Evolutionary conservation across 2,329 filamentous ascomycete genomes (phyloP), one percentile per base, ranked within the genome.

Genomic region (Penicillium hesseltinei): DNA sequence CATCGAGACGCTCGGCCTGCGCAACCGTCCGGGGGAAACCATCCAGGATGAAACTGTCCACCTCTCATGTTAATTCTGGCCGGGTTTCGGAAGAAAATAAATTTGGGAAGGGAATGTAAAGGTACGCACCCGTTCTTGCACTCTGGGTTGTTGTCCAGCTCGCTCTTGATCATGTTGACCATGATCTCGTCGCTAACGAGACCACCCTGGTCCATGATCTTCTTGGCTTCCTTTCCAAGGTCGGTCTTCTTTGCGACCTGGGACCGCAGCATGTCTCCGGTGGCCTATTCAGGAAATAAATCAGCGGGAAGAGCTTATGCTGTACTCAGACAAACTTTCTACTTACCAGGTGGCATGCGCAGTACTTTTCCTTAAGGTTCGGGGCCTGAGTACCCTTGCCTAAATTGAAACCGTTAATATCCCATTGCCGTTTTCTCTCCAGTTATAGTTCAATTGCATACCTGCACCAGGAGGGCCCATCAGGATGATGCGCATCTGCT

Each of bases 131-230:
- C 94, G 79, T 93, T 93, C 82, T 90, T 90, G 86, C 94, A 99
- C 81, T 99, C 93, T 72, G 85, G 80, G 82, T 99, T 99, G 80
- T 84, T 89, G 72, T 95, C 90, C 51, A 99, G 85, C 84, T 99
- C 93, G 76, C 88, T 90, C 86, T 94, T 93, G 82, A 99, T 99
- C 94, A 99, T 99, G 79, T 93, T 92, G 77, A 99, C 90, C 85
- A 99, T 93, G 75, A 99, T 99, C 75, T 97, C 93, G 78, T 99
- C 94, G 77, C 92, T 96, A 76, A 99, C 94, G 58, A 99, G 87
- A 68, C 93, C 93, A 70, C 94, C 94, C 76, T 93, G 89, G 75
- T 99, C 94, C 94, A 99, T 99, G 78, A 99, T 99, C 87, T 97
- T 97, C 88, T 99, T 99, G 66, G 94, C 94, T 82, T 97, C 92